Evolutionary conservation across 257 asterid species (phyloP).

Genomic region (Solanum gracilifrons): DNA sequence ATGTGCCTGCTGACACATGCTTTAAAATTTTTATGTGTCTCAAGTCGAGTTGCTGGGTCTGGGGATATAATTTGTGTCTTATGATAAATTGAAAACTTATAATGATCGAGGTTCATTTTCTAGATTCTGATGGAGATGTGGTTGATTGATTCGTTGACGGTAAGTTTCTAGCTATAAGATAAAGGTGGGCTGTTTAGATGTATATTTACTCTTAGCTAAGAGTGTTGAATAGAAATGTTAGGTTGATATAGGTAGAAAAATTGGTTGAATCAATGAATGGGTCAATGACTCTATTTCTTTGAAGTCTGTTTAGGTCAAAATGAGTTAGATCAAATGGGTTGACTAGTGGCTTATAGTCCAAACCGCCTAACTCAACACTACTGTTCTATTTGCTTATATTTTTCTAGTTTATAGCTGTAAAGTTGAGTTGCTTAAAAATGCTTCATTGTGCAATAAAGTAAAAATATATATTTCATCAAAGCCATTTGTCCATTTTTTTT

Average conservation of each 20-base stretch:
- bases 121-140: neutral
- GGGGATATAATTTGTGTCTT: neutral
- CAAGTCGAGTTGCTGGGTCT: neutral
- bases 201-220: neutral
- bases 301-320: neutral
- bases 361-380: neutral
- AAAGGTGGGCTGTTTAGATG: neutral
- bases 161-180: neutral
- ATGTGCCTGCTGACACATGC: neutral
- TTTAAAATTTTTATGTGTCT: neutral
- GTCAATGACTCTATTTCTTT: neutral
- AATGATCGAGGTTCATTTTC: neutral
- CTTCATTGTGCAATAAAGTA: neutral
- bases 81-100: neutral
- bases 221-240: neutral
- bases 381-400: neutral
- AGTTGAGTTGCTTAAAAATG: neutral
- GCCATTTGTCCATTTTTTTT: neutral
- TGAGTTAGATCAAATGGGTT: neutral
- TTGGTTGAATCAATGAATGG: neutral
- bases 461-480: neutral
- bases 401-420: neutral
- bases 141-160: neutral
- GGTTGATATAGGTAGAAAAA: neutral
- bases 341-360: neutral